Evolutionary conservation across 768 basidiomycete genomes (phyloP), one percentile per base, ranked within the genome.

Genomic region (Mycena galericulata): DNA sequence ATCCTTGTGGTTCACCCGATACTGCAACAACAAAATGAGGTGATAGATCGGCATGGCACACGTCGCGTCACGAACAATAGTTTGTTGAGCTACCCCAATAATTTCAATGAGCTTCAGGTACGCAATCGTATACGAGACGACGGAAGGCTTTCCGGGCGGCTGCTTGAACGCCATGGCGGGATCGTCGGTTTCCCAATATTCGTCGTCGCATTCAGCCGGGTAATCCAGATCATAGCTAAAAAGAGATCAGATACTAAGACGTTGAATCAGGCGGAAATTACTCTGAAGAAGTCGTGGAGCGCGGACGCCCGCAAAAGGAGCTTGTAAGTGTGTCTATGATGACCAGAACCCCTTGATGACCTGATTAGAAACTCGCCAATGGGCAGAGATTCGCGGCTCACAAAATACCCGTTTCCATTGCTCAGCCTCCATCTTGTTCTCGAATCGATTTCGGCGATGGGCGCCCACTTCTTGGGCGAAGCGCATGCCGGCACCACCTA

Each of bases 181-280:
- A 56, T 87, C 86, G 11, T 76, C 81, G 38, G 79, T 79, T 29
- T 86, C 79, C 83, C 82, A 84, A 54, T 81, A 84, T 66, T 84
- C 82, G 57, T 85, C 84, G 58, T 84, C 83, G 70, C 85, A 85
- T 72, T 92, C 90, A 26, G 88, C 84, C 7, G 89, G 90, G 20
- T 87, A 82, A 51, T 91, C 91, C 10, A 88, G 80, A 69, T 92
- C 90, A 72, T 90, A 88, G 68, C 90, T 90, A 14, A 18, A 34
- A 27, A 32, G 7, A 11, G 55, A n/a, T 62, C n/a, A 64, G n/a
- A 36, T 24, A n/a, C 27, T 17, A 7, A 4, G 22, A 55, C 26
- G n/a, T n/a, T n/a, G 45, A 62, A 11, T 29, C 12, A 38, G 26
- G 62, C 43, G 20, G 4, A 6, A 80, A 88, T 30, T 46, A 87